Evolutionary conservation across 2,329 filamentous ascomycete genomes (phyloP).

Genomic region (Zasmidium citrigriseum): DNA sequence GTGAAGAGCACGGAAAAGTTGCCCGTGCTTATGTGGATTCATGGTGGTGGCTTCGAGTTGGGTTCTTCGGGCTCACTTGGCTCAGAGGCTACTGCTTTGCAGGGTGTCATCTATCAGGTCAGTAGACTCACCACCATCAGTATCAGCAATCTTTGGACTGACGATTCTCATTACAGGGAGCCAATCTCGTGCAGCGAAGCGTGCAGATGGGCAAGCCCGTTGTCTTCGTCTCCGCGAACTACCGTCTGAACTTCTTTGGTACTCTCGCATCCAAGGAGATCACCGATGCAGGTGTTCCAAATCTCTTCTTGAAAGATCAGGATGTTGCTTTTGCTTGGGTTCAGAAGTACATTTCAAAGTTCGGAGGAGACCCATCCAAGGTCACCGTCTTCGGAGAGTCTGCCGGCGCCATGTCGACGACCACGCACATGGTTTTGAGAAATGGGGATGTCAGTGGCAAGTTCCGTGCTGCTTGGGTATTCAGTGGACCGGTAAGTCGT

Average conservation of each 20-base stretch:
- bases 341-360: constrained; percentile 22
- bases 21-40: constrained; percentile 49
- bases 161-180: constrained; percentile 34
- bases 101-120: constrained; percentile 39
- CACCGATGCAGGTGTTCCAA: constrained; percentile 34
- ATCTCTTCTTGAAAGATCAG: constrained; percentile 33
- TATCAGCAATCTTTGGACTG: constrained; percentile 36
- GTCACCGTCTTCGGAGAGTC: constrained; percentile 26
- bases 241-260: constrained; percentile 36
- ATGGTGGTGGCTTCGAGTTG: constrained; percentile 39
- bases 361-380: constrained; percentile 26
- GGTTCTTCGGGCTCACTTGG: constrained; percentile 28
- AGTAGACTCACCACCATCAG: no score
- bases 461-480: constrained; percentile 57
- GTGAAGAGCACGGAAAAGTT: constrained; percentile 18
- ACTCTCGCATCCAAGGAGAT: constrained; percentile 31
- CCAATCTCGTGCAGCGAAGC: constrained; percentile 41
- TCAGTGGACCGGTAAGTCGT: no score
- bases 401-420: constrained; percentile 63
- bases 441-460: constrained; percentile 63
- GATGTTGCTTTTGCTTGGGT: constrained; percentile 37
- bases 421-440: constrained; percentile 73
- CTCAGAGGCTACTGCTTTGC: constrained; percentile 6
- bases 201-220: constrained; percentile 61
- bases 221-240: constrained; percentile 56